A percentile compares a stretch with the other conserved stretches of the same genome.
These are phyloP conservation scores for Gynostemma pentaphyllum DNA, from an alignment of 306 rosid genomes.

Conservation along the genomic window DNA sequence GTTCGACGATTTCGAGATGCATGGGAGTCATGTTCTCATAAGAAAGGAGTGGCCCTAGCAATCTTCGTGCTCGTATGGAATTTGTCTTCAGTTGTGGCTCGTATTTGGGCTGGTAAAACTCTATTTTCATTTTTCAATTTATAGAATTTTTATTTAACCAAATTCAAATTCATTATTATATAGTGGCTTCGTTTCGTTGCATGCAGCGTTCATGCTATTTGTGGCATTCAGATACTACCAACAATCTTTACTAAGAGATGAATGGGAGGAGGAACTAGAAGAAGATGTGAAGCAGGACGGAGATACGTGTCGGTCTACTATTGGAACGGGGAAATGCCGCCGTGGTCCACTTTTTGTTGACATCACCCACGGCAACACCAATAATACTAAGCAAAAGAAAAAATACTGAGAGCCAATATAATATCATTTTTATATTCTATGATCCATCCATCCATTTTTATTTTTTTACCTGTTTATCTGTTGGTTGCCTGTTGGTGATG, in stretches of 20 bases:
- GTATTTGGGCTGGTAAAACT: conserved; percentile 80
- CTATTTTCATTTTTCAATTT: no score
- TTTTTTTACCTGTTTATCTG: neutral
- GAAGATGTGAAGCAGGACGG: neutral
- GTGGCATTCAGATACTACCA: conserved; percentile 10
- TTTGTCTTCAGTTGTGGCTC: conserved; percentile 72
- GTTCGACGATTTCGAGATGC: conserved; percentile 65
- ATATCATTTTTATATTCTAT: neutral
- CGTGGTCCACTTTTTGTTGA: neutral
- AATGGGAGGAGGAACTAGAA: conserved; percentile 1
- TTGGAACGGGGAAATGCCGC: neutral
- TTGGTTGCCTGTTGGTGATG: no score
- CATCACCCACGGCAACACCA: no score
- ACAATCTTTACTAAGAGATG: neutral
- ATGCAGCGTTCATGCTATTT: conserved; percentile 9
- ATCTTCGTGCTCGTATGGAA: conserved; percentile 69
- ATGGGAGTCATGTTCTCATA: conserved; percentile 85
- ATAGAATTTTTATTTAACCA: no score
- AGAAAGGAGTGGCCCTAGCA: conserved; percentile 54
- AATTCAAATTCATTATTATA: no score
- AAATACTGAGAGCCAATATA: neutral
- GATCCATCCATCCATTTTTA: neutral
- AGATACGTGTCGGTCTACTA: neutral
- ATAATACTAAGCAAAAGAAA: conserved; percentile 10
- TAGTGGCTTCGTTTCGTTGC: neutral